phyloP scores from a whole-genome alignment of 148 eudicot genomes.

The Fagopyrum tataricum region DNA sequence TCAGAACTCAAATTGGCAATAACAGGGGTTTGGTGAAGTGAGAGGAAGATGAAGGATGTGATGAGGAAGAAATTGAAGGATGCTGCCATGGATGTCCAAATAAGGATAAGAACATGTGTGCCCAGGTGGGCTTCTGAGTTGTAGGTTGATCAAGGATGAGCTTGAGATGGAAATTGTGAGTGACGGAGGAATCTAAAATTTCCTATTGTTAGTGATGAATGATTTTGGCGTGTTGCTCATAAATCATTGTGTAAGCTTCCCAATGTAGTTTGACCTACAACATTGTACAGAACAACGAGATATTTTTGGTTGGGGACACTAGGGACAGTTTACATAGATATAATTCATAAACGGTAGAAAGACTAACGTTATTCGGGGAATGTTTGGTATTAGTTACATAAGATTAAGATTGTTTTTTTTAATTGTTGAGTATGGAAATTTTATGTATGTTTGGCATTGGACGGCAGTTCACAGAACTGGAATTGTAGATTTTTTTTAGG shows the following conservation, averaged over 20 bases:
- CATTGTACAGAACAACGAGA: not conserved
- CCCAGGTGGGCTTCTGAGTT: not conserved
- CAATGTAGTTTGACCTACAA: not conserved
- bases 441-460: too few species aligned
- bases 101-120: not conserved
- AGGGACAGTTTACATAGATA: too few species aligned
- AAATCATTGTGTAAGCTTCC: not conserved
- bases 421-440: too few species aligned
- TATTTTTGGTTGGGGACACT: too few species aligned
- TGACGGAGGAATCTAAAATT: not conserved
- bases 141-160: not conserved
- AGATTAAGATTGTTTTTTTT: too few species aligned
- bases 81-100: constrained; percentile 17
- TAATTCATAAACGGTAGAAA: too few species aligned
- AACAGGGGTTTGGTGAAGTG: constrained; percentile 14
- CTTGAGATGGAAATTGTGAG: not conserved
- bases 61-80: constrained; percentile 8
- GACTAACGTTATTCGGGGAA: too few species aligned
- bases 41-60: constrained; percentile 21
- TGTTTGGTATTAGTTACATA: too few species aligned
- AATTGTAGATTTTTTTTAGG: too few species aligned
- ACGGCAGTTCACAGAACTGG: too few species aligned
- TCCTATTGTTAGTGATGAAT: not conserved
- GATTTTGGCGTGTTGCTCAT: constrained; percentile 11
- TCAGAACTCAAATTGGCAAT: constrained; percentile 30